Conservation (phyloP, 768 basidiomycete genomes). For the Scleroderma citrinum region DNA sequence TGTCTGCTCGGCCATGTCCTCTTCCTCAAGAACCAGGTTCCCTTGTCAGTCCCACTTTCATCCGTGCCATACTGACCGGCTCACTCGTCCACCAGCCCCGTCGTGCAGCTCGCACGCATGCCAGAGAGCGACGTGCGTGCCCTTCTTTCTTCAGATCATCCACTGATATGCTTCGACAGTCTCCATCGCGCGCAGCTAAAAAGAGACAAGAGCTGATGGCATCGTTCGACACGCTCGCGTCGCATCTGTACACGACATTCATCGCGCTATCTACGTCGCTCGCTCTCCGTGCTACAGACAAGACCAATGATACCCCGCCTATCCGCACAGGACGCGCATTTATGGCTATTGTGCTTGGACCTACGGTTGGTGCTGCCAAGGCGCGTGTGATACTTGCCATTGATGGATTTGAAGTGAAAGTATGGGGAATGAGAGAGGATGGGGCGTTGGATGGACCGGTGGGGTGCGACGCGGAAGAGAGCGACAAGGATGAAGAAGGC, state of each 20-base stretch:
- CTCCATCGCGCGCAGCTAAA: conserved; percentile 46
- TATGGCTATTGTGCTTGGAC: conserved; percentile 60
- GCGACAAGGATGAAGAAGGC: neutral
- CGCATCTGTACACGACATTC: conserved; percentile 72
- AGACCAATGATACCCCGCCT: neutral
- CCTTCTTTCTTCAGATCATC: neutral
- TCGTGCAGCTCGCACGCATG: conserved; percentile 57
- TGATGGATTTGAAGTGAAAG: conserved; percentile 53
- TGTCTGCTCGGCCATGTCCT: conserved; percentile 64
- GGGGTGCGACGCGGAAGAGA: neutral
- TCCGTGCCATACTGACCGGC: neutral
- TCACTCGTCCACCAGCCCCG: conserved; percentile 39
- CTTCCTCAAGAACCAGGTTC: conserved; percentile 74
- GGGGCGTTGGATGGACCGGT: conserved; percentile 20
- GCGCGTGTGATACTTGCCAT: conserved; percentile 57
- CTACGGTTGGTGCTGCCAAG: conserved; percentile 56
- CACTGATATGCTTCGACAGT: conserved; percentile 18
- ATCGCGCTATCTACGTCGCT: conserved; percentile 65
- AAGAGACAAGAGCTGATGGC: conserved; percentile 56
- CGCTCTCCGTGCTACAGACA: conserved; percentile 28
- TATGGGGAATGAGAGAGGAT: conserved; percentile 21
- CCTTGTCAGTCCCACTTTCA: conserved; percentile 49
- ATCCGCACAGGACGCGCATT: conserved; percentile 35
- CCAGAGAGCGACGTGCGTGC: conserved; percentile 39
- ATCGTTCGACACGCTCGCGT: conserved; percentile 65